These are phyloP conservation scores for Uncinocarpus reesii DNA, from an alignment of 2,329 filamentous ascomycete species.

Conservation along the genomic window DNA sequence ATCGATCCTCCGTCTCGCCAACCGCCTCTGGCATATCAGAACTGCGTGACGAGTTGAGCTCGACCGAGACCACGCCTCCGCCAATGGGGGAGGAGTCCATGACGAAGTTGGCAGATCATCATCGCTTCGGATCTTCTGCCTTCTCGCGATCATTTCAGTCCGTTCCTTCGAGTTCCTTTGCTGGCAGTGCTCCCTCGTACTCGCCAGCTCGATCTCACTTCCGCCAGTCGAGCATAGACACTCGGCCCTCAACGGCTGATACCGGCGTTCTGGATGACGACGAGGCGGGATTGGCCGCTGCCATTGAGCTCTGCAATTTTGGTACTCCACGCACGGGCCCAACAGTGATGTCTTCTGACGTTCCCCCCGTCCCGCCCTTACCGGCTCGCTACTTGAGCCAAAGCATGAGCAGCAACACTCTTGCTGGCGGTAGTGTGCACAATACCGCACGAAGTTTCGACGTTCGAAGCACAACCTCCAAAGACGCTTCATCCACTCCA, in stretches of 20 bases:
- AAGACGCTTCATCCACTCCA: constrained; percentile 26
- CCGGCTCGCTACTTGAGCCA: constrained; percentile 65
- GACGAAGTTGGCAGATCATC: constrained; percentile 33
- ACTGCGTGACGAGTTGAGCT: constrained; percentile 61
- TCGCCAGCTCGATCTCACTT: constrained; percentile 46
- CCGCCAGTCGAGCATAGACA: constrained; percentile 65
- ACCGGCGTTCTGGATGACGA: constrained; percentile 64
- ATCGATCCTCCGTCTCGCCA: constrained; percentile 72
- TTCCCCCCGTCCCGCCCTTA: constrained; percentile 78
- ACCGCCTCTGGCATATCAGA: constrained; percentile 73
- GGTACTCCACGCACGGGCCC: constrained; percentile 62
- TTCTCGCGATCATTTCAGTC: constrained; percentile 78
- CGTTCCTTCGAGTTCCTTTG: constrained; percentile 47
- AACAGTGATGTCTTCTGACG: constrained; percentile 55
- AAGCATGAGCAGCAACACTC: constrained; percentile 47
- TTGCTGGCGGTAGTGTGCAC: constrained; percentile 38
- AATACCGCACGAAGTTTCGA: constrained; percentile 38
- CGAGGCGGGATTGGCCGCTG: constrained; percentile 77
- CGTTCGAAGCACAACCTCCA: constrained; percentile 13
- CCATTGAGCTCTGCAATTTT: constrained; percentile 82
- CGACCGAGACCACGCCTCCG: constrained; percentile 83
- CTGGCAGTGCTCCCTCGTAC: constrained; percentile 42
- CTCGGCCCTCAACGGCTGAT: constrained; percentile 68
- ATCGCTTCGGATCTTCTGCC: constrained; percentile 42
- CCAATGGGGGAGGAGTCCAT: constrained; percentile 58